Conservation (phyloP, 352 stramenopile species). For the Pseudoperonospora humuli region DNA sequence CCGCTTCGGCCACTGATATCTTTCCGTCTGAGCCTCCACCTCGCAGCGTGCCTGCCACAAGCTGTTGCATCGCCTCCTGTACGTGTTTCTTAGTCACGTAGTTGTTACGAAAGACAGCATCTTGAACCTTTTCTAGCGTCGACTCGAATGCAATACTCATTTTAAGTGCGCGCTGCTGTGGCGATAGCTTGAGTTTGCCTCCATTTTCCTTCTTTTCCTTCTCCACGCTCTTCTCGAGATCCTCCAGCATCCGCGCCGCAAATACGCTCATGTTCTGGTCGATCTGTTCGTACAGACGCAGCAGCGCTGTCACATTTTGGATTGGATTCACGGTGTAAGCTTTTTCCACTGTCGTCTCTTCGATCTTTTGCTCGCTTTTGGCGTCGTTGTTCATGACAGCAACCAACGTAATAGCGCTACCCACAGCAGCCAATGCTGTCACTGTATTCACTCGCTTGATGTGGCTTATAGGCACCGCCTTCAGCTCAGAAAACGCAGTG, state of each 20-base stretch:
- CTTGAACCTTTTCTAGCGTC: slow-evolving; percentile 72
- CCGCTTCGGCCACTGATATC: slow-evolving; percentile 53
- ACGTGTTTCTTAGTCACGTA: slow-evolving; percentile 77
- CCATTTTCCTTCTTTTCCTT: slow-evolving; percentile 38
- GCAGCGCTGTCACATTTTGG: slow-evolving; percentile 57
- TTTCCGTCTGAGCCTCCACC: slow-evolving; percentile 40
- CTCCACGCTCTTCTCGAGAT: slow-evolving; percentile 48
- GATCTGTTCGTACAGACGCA: slow-evolving; percentile 76
- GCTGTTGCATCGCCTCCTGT: slow-evolving; percentile 52
- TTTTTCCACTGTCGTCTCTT: slow-evolving; percentile 5
- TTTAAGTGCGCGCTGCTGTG: slow-evolving; percentile 64
- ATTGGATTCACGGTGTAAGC: slow-evolving; percentile 57
- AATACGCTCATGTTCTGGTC: slow-evolving; percentile 81
- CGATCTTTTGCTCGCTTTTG: slow-evolving; percentile 19
- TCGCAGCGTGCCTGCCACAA: slow-evolving; percentile 47
- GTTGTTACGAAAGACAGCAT: slow-evolving; percentile 79
- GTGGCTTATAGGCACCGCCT: not conserved
- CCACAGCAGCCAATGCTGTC: slow-evolving; percentile 1
- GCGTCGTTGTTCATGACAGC: slow-evolving; percentile 1
- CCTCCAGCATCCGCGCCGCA: slow-evolving; percentile 55
- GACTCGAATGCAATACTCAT: slow-evolving; percentile 82
- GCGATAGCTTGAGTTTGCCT: slow-evolving; percentile 39
- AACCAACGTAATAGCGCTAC: slow-evolving; percentile 9
- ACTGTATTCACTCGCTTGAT: not conserved
- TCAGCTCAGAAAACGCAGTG: slow-evolving; percentile 5